Percentiles rank a stretch among this genome's conserved stretches.
These are phyloP conservation scores for Hyaloperonospora arabidopsidis DNA, from an alignment of 352 stramenopile species.

Conservation along the genomic window DNA sequence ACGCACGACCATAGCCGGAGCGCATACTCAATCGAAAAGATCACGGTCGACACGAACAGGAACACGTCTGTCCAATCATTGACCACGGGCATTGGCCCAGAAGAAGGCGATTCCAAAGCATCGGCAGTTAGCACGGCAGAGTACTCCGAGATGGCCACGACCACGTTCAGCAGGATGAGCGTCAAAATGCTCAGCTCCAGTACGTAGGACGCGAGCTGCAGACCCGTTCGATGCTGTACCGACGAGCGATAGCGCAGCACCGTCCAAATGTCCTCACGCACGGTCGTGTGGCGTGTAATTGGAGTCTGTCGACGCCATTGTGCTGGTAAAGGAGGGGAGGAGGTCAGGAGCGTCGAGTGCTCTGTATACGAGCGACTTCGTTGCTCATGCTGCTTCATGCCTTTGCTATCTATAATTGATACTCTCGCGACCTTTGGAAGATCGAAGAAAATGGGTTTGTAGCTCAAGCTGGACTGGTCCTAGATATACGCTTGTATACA, in stretches of 20 bases:
- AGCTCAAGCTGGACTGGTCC: too few relatives aligned
- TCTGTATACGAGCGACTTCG: constrained; percentile 22
- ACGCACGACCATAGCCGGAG: constrained; percentile 57
- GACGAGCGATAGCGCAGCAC: constrained; percentile 52
- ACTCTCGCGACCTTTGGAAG: too few relatives aligned
- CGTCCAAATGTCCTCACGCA: constrained; percentile 48
- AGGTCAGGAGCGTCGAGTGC: constrained; percentile 23
- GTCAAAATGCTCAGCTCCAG: constrained; percentile 44
- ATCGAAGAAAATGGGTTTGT: too few relatives aligned
- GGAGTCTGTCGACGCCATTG: constrained; percentile 12
- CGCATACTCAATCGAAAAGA: constrained; percentile 56
- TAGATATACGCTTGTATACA: too few relatives aligned
- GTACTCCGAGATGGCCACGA: constrained; percentile 47
- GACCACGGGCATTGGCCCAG: constrained; percentile 2
- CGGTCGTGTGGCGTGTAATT: constrained; percentile 9
- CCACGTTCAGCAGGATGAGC: constrained; percentile 55
- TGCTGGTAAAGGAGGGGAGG: constrained; percentile 12
- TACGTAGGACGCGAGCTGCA: constrained; percentile 47
- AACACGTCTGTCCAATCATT: constrained; percentile 42
- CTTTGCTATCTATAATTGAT: too few relatives aligned
- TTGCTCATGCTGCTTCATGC: constrained; percentile 6
- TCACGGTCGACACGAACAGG: constrained; percentile 43
- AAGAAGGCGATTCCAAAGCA: constrained; percentile 1
- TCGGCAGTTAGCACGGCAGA: constrained; percentile 16
- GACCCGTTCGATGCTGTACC: constrained; percentile 30